Percentiles rank a stretch among this genome's conserved stretches.
phyloP scores from a whole-genome alignment of 495 filamentous ascomycete genomes.

The Podospora anserina region DNA sequence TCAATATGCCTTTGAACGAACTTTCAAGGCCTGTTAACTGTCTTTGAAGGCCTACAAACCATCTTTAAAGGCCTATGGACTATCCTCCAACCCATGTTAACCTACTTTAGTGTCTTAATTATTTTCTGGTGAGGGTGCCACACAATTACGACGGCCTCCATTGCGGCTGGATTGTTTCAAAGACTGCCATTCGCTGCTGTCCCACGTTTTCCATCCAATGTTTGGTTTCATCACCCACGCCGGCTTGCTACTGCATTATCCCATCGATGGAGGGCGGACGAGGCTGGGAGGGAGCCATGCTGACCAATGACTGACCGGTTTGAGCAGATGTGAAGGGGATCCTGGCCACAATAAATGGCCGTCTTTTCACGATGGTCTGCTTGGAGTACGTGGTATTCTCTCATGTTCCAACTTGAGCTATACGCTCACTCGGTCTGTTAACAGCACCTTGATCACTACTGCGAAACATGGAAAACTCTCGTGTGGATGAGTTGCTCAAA shows the following conservation, averaged over 20 bases:
- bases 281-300: conserved; percentile 4
- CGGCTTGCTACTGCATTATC: neutral
- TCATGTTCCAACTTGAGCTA: neutral
- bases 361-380: neutral
- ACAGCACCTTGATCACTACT: neutral
- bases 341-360: neutral
- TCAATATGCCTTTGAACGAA: too few species aligned
- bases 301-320: neutral
- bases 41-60: too few species aligned
- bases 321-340: neutral
- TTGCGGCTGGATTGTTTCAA: neutral
- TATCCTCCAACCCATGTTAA: too few species aligned
- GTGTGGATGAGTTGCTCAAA: conserved; percentile 35
- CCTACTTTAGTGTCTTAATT: too few species aligned
- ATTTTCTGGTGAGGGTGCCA: too few species aligned
- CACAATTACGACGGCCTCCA: neutral
- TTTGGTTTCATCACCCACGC: conserved; percentile 1
- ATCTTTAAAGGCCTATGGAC: too few species aligned
- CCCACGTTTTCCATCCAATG: neutral
- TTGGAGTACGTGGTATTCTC: neutral
- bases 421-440: neutral
- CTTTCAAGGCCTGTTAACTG: too few species aligned
- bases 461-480: conserved; percentile 3
- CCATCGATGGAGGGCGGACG: neutral
- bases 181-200: neutral